These are phyloP conservation scores for Inonotus hispidus DNA, from an alignment of 1,284 basidiomycete species.

Conservation along the genomic window DNA sequence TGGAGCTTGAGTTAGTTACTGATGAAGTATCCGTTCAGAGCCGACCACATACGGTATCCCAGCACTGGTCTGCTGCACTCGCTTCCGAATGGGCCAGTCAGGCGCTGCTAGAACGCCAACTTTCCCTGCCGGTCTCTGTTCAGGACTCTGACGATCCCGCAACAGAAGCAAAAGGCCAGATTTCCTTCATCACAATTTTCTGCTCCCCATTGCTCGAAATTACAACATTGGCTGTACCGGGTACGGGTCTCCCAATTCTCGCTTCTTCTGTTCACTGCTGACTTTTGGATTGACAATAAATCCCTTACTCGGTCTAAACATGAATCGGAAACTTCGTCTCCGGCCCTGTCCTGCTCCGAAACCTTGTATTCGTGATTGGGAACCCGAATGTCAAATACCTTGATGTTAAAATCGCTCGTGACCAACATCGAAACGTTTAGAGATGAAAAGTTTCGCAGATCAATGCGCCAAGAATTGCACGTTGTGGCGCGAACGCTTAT, in stretches of 20 bases:
- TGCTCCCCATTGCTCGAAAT: slow-evolving; percentile 79
- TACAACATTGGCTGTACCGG: slow-evolving; percentile 66
- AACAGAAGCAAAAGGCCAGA: slow-evolving; percentile 76
- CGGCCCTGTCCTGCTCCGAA: not conserved
- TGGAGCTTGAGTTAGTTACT: not conserved
- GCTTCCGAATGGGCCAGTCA: slow-evolving; percentile 88
- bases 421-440: slow-evolving; percentile 31
- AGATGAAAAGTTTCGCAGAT: slow-evolving; percentile 55
- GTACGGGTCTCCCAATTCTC: slow-evolving; percentile 35
- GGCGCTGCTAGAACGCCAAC: slow-evolving; percentile 72
- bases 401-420: not conserved
- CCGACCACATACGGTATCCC: slow-evolving; percentile 84
- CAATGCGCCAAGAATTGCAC: slow-evolving; percentile 62
- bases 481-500: slow-evolving; percentile 55
- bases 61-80: slow-evolving; percentile 86
- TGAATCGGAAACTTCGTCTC: not conserved
- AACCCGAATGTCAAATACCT: not conserved
- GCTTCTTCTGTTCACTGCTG: not conserved
- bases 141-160: slow-evolving; percentile 59
- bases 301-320: not conserved
- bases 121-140: slow-evolving; percentile 73
- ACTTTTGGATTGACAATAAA: not conserved
- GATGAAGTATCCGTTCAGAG: slow-evolving; percentile 43
- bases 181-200: slow-evolving; percentile 85
- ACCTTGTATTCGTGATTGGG: not conserved